Base-by-base conservation (phyloP, 1,284 basidiomycete genomes). In the Melampsora larici-populina region DNA sequence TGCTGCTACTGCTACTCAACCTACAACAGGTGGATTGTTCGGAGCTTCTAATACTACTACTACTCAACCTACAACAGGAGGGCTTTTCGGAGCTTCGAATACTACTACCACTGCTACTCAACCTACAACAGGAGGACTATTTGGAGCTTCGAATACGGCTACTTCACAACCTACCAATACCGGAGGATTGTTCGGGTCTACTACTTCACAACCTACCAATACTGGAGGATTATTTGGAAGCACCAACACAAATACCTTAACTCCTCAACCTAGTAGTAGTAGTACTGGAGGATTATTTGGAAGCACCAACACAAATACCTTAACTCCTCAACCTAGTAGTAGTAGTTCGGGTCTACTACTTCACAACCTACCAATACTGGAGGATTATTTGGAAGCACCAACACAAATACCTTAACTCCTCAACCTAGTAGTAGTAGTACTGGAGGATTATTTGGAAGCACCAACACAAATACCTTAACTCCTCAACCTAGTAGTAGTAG, bases 1-100 rank as follows among this genome's bases (percentile, higher is more conserved):
- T 48, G 81, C 83, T 43, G 83, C 40, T 36, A 36, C 48, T 6
- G 31, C 43, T 15, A 80, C 80, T 40, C 81, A 83, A 40, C 83
- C 36, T 33, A 49, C 71, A 0, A 63, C 71, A 21, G 71, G 71
- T 24, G 72, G 72, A 4, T 21, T 75, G 1, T 75, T 75, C 55
- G 72, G 64, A 13, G 17, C 26, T 24, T 43, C 64, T 2, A 75
- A 18, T 36, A 18, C 62, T 4, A 29, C 18, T 4, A 21, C 31
- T 5, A 4, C 62, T 24, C 62, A 64, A 18, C 80, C 81, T 49
- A 81, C 63, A 8, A 21, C n/a, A 21, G 63, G 63, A 6, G 63
- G 63, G 7, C 63, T 64, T 21, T 64, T 64, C 63, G 63, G 63
- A 5, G 24, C 63, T 11, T 21, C 63, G 7, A 64, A 36, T 64